Conservation (phyloP, 441 rosid species). For the Syzygium syzygioides region DNA sequence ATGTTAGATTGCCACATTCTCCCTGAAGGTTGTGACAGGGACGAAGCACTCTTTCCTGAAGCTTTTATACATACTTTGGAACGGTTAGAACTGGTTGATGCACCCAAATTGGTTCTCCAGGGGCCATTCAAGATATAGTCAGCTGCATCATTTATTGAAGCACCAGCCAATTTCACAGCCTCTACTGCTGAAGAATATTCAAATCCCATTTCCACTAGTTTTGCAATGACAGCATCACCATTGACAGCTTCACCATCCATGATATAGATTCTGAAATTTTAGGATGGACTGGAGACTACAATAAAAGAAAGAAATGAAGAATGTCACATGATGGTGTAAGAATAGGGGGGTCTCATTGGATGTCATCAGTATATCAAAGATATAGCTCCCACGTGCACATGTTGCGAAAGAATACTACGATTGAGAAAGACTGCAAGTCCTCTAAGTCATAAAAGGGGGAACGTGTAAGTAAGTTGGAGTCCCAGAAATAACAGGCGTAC, state of each 20-base stretch:
- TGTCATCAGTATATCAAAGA: background rate
- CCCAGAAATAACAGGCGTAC: background rate
- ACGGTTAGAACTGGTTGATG: conserved; percentile 20
- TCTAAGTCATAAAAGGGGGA: background rate
- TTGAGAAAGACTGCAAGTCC: background rate
- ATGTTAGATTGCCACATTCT: conserved; percentile 48
- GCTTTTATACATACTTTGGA: conserved; percentile 16
- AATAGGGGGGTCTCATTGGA: background rate
- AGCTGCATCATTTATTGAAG: conserved; percentile 46
- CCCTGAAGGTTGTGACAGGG: conserved; percentile 14
- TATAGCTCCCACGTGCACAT: background rate
- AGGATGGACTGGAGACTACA: background rate
- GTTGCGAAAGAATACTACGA: background rate
- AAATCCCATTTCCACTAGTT: conserved; percentile 73
- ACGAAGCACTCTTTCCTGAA: conserved; percentile 21
- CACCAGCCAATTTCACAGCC: conserved; percentile 61
- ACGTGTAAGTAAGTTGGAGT: background rate
- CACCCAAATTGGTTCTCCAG: conserved; percentile 10
- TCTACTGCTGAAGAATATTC: conserved; percentile 33
- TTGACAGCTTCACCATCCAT: conserved; percentile 23
- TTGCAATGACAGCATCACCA: conserved; percentile 27
- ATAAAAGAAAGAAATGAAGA: background rate
- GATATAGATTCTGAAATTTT: background rate
- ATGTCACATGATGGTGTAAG: background rate
- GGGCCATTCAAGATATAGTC: conserved; percentile 44